Evolutionary conservation across 495 filamentous ascomycete species (phyloP), one percentile per base, ranked within the genome.

Genomic region (Penicillium lividum): DNA sequence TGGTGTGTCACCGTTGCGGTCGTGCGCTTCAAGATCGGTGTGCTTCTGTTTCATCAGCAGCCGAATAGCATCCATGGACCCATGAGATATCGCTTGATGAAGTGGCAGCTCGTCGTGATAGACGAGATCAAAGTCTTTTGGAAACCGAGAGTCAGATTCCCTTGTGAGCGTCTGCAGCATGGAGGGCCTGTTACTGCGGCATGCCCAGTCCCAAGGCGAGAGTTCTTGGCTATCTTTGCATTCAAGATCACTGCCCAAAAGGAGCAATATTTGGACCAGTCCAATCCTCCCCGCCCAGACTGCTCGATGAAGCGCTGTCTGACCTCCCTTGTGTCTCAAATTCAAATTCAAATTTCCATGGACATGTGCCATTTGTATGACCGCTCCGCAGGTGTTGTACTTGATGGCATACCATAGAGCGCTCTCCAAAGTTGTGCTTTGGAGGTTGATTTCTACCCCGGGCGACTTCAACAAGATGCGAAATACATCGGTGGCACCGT

Each of bases 361-460:
- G 10, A 11, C 36, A 40, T 40, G 3, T 40, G 10, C 36, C 36
- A 40, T 40, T 40, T 40, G 13, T n/a, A 40, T 46, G 3, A 62
- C 25, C 7, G 28, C 18, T 3, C 31, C 27, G 31, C 13, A 43
- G 13, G n/a, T 58, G 31, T 34, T 25, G 28, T 62, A 58, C 30
- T 36, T 34, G 15, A 58, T 51, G 6, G 53, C 36, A 58, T 62
- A 62, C 54, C 30, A 62, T 38, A 62, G 34, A 6, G 51, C 56
- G 33, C 30, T 58, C 27, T 58, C 29, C 15, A 45, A 40, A 18
- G 42, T 28, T 54, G 40, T 27, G 36, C 53, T 59, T 15, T 62
- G 27, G 16, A 62, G 42, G 11, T 55, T 55, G 31, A 55, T 49
- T 7, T 59, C 47, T 54, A 62, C 40, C 10, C 38, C 36, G 13